These are phyloP conservation scores for Ricinus communis DNA, from an alignment of 345 rosid species.

Conservation along the genomic window DNA sequence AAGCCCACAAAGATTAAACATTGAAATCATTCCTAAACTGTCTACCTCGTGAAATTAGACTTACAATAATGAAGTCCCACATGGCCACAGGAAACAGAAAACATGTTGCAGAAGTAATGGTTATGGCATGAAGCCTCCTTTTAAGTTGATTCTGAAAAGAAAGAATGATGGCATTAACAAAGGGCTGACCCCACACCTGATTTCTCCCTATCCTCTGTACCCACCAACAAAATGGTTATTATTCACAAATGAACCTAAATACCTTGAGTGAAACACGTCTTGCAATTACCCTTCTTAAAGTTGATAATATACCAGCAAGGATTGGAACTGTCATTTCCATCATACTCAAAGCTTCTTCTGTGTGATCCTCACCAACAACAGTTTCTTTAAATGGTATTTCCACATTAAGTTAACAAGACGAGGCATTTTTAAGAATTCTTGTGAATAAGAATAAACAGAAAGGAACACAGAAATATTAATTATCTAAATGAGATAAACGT, in stretches of 20 bases:
- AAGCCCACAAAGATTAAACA: constrained; percentile 7
- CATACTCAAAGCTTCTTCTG: constrained; percentile 64
- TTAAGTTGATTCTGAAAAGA: constrained; percentile 74
- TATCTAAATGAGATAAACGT: not conserved
- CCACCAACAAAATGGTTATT: constrained; percentile 12
- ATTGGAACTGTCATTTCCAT: constrained; percentile 75
- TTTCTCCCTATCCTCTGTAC: not conserved
- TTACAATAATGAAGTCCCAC: constrained; percentile 94
- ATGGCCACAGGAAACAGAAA: constrained; percentile 94
- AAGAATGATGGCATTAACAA: not conserved
- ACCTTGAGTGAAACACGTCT: constrained; percentile 97
- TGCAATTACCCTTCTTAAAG: constrained; percentile 86
- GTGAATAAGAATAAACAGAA: not conserved
- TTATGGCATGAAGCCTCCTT: constrained; percentile 87
- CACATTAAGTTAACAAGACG: constrained; percentile 53
- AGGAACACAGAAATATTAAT: not conserved
- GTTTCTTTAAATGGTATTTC: constrained; percentile 60
- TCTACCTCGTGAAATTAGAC: constrained; percentile 20
- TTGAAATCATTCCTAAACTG: constrained; percentile 8
- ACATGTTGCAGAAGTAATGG: constrained; percentile 82
- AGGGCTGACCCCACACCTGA: not conserved
- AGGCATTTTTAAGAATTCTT: constrained; percentile 13
- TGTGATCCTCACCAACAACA: constrained; percentile 41
- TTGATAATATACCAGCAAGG: constrained; percentile 92
- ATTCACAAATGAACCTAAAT: constrained; percentile 13